Base-by-base conservation (phyloP, 371 early-diverging fungal species). In the Mucor saturninus region DNA sequence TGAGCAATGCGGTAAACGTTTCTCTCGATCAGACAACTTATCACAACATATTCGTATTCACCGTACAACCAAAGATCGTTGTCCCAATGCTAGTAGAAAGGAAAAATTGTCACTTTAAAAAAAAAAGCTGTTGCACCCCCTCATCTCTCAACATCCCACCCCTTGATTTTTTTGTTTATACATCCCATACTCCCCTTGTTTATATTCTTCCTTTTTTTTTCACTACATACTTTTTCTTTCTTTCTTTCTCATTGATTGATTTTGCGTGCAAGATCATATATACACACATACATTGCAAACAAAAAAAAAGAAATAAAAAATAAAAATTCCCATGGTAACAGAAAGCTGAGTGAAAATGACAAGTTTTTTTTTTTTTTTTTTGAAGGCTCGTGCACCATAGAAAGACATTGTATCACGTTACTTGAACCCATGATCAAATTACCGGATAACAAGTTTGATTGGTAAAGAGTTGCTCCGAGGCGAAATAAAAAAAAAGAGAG, bases 11-110 rank as follows among this genome's bases (percentile, higher is more conserved):
- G 79, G 75, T 31, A 92, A 92, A 68, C 67, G 80, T 0, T 96
- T 96, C 74, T 86, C 92, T 9, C 81, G 96, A 59, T 86, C 89
- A n/a, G 95, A 94, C 68, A 93, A 93, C 68, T 68, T 94, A 42
- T 85, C 86, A 56, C 88, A 89, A 60, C 92, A 90, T 61, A 81
- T 87, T 42, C 80, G 84, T 21, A 86, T 80, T 46, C 87, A 86
- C 46, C 76, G 83, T 13, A 81, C 80, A 58, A 85, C 54, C n/a
- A 63, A 54, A 48, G 50, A 50, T 4, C 50, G 50, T 50, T 10
- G 28, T 10, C 30, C 11, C 30, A 11, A 5, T 7, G 4, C 21
- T 8, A 21, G 21, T 26, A 46, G 21, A 21, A 46, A 46, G 21
- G 21, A 46, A n/a, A 46, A 46, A 46, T 46, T 21, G 46, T 21